Evolutionary conservation across 176 grass and related monocot genomes (phyloP).

Genomic region (Pontederia crassipes): DNA sequence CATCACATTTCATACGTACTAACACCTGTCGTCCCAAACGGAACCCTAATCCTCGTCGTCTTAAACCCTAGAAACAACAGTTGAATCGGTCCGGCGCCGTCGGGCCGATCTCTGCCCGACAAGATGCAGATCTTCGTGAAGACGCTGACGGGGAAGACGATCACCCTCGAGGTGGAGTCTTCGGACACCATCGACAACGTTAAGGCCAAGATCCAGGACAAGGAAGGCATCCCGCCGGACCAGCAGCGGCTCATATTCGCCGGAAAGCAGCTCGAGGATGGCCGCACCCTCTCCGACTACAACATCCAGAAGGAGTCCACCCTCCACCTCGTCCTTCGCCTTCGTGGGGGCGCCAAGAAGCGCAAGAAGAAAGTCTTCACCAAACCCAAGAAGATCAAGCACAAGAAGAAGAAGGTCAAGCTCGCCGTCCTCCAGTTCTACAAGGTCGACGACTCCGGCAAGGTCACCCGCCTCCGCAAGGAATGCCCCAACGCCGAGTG

Average conservation of each 20-base stretch:
- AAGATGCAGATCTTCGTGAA: conserved; percentile 24
- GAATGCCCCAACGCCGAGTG: conserved; percentile 69
- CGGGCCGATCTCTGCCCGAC: background rate
- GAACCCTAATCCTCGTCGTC: too few relatives aligned
- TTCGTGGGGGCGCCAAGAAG: conserved; percentile 73
- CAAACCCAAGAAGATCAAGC: conserved; percentile 76
- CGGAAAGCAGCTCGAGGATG: conserved; percentile 22
- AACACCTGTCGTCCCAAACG: too few relatives aligned
- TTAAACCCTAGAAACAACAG: background rate
- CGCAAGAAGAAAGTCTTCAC: conserved; percentile 87
- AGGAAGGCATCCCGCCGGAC: conserved; percentile 33
- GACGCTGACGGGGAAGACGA: conserved; percentile 17
- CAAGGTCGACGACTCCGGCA: conserved; percentile 69
- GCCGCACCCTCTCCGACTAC: conserved; percentile 24
- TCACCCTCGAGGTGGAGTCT: conserved; percentile 28
- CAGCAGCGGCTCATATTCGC: conserved; percentile 22
- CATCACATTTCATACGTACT: too few relatives aligned
- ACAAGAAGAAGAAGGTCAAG: conserved; percentile 85
- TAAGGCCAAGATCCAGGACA: conserved; percentile 86
- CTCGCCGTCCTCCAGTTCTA: conserved; percentile 70
- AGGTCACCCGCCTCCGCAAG: conserved; percentile 69
- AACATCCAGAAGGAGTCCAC: conserved; percentile 30
- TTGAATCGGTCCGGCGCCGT: background rate
- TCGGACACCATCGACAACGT: conserved; percentile 85
- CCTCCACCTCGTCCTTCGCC: conserved; percentile 32